Conservation (phyloP, 345 rosid genomes). For the Brassica rapa region DNA sequence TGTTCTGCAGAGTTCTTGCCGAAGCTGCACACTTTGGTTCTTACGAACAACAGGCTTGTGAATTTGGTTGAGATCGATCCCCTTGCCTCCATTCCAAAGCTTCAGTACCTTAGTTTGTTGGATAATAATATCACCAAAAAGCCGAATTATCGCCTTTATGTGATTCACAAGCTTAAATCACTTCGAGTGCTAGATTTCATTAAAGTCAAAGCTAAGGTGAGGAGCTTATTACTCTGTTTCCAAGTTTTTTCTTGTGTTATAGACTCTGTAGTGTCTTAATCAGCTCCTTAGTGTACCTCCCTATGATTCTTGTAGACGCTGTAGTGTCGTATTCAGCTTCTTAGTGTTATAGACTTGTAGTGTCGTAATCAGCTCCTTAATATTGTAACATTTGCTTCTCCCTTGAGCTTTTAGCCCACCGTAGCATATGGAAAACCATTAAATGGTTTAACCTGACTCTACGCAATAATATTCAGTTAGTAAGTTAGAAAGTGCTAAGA, state of each 20-base stretch:
- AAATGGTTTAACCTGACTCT: not conserved
- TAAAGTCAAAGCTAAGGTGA: slow-evolving; percentile 93
- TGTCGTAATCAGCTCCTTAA: not conserved
- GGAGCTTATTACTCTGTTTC: slow-evolving; percentile 7
- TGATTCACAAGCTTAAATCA: slow-evolving; percentile 81
- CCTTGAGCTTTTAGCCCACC: not conserved
- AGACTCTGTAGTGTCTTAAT: not conserved
- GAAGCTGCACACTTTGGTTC: slow-evolving; percentile 82
- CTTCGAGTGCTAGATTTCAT: slow-evolving; percentile 93
- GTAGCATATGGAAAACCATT: not conserved
- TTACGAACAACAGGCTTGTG: slow-evolving; percentile 96
- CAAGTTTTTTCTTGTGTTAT: not conserved
- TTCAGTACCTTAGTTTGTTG: slow-evolving; percentile 87
- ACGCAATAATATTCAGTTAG: not conserved
- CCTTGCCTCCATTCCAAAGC: slow-evolving; percentile 78
- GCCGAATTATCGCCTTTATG: slow-evolving; percentile 89
- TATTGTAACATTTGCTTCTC: not conserved
- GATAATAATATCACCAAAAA: slow-evolving; percentile 91
- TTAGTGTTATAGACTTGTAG: not conserved
- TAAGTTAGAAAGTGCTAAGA: not conserved
- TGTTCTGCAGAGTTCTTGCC: slow-evolving; percentile 74
- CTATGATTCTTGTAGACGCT: not conserved
- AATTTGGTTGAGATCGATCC: slow-evolving; percentile 98
- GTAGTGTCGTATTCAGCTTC: not conserved
- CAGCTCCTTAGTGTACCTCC: not conserved